Evolutionary conservation across 83 land plant species (phyloP).

Genomic region (Isoetes engelmannii): DNA sequence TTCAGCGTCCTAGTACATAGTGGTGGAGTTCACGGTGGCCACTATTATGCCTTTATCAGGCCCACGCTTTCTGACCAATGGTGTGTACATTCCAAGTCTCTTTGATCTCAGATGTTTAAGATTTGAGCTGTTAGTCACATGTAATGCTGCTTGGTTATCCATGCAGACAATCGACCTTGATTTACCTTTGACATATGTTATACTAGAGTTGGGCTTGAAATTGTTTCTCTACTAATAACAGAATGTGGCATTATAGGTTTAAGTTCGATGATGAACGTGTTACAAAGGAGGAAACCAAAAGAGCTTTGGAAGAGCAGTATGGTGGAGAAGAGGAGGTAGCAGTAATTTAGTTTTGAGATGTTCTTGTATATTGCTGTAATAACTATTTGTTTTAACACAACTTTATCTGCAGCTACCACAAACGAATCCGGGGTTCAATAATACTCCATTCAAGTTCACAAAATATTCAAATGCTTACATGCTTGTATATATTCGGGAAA

Average conservation of each 20-base stretch:
- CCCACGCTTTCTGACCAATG: conserved; percentile 8
- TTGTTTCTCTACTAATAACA: no score
- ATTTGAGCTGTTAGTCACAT: no score
- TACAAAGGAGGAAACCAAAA: conserved; percentile 1
- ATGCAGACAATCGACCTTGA: no score
- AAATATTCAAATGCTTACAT: conserved; percentile 10
- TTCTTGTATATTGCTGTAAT: neutral
- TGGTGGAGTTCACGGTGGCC: conserved; percentile 9
- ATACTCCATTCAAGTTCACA: conserved; percentile 6
- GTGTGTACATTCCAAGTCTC: neutral
- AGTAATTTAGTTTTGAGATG: neutral
- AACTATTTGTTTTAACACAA: neutral
- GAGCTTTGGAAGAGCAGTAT: conserved; percentile 10
- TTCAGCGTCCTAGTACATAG: conserved; percentile 8
- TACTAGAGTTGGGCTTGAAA: no score
- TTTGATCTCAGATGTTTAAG: no score
- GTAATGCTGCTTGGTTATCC: no score
- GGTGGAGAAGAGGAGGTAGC: conserved; percentile 10
- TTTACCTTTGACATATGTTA: no score
- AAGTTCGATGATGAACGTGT: conserved; percentile 13
- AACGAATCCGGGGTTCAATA: conserved; percentile 6
- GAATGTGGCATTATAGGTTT: neutral
- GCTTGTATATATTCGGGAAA: conserved; percentile 11
- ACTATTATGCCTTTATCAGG: conserved; percentile 12
- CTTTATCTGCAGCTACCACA: conserved; percentile 2